phyloP scores from a whole-genome alignment of 2,329 filamentous ascomycete species.

The Diaporthe ampelina region DNA sequence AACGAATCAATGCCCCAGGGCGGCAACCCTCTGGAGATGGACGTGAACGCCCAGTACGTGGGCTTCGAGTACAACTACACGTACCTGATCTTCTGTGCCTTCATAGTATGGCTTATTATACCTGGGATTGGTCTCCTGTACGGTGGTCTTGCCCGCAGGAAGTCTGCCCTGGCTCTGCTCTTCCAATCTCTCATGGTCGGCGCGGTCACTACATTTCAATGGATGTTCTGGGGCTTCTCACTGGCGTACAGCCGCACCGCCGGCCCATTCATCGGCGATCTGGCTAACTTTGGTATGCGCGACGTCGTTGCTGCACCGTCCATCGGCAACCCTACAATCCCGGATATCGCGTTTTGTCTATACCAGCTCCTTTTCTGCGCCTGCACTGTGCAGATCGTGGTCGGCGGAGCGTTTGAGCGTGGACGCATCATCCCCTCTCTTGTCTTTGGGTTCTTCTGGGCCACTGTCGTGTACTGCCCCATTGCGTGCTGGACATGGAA shows the following conservation, averaged over 20 bases:
- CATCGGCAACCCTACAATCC: slow-evolving; percentile 67
- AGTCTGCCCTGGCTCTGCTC: slow-evolving; percentile 72
- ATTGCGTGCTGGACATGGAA: slow-evolving; percentile 79
- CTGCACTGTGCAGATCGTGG: slow-evolving; percentile 73
- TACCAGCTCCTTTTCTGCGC: slow-evolving; percentile 76
- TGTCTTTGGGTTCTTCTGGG: slow-evolving; percentile 69
- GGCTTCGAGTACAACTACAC: slow-evolving; percentile 73
- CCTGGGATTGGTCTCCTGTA: slow-evolving; percentile 77
- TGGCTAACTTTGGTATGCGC: slow-evolving; percentile 72
- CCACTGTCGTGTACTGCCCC: slow-evolving; percentile 74
- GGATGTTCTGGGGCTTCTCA: slow-evolving; percentile 76
- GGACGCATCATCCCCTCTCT: slow-evolving; percentile 68
- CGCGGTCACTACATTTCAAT: slow-evolving; percentile 68
- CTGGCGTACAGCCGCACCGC: slow-evolving; percentile 73
- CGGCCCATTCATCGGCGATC: slow-evolving; percentile 72
- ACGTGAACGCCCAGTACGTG: slow-evolving; percentile 64
- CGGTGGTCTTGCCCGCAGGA: slow-evolving; percentile 72
- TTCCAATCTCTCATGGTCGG: slow-evolving; percentile 74
- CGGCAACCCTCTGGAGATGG: slow-evolving; percentile 46
- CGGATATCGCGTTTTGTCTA: slow-evolving; percentile 76
- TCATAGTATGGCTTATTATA: slow-evolving; percentile 76
- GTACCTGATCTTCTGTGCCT: slow-evolving; percentile 70
- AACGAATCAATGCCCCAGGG: slow-evolving; percentile 45
- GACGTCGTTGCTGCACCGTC: slow-evolving; percentile 73
- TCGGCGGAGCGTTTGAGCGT: slow-evolving; percentile 71